Evolutionary conservation across 129 eudicot species (phyloP).

Genomic region (Ambrosia trifida): DNA sequence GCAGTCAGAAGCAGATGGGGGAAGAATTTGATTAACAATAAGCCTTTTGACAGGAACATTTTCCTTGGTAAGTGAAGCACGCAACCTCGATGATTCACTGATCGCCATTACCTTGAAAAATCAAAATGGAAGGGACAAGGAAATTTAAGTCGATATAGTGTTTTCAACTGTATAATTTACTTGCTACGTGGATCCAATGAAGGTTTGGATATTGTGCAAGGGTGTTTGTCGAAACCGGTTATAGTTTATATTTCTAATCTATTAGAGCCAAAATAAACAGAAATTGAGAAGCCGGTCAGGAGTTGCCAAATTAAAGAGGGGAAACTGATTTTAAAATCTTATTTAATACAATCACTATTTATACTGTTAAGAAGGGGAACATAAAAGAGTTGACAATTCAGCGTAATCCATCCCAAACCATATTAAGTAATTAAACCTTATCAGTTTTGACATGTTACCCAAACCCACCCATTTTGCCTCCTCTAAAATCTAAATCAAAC

Average conservation of each 20-base stretch:
- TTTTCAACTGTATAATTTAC: background rate
- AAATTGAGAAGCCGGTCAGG: background rate
- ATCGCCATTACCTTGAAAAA: constrained; percentile 46
- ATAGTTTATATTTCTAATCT: background rate
- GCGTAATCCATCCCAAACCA: background rate
- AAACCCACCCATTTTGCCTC: background rate
- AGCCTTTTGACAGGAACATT: constrained; percentile 92
- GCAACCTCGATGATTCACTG: constrained; percentile 85
- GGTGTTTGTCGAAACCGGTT: background rate
- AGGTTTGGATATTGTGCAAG: background rate
- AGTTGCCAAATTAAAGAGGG: background rate
- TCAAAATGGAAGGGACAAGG: background rate
- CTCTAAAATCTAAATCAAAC: background rate
- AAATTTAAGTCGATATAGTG: background rate
- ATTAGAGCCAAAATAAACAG: background rate
- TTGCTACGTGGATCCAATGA: background rate
- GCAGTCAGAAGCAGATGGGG: constrained; percentile 96
- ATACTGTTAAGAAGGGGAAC: background rate
- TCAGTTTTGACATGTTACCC: background rate
- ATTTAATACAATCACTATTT: background rate
- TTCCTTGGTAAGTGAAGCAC: constrained; percentile 86
- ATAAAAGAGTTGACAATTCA: background rate
- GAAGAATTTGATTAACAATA: constrained; percentile 88
- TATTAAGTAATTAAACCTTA: background rate
- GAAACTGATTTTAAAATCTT: background rate